A percentile compares a stretch with the other conserved stretches of the same genome.
Conservation (phyloP, 2,329 filamentous ascomycete species). For the Fusarium pseudocircinatum region DNA sequence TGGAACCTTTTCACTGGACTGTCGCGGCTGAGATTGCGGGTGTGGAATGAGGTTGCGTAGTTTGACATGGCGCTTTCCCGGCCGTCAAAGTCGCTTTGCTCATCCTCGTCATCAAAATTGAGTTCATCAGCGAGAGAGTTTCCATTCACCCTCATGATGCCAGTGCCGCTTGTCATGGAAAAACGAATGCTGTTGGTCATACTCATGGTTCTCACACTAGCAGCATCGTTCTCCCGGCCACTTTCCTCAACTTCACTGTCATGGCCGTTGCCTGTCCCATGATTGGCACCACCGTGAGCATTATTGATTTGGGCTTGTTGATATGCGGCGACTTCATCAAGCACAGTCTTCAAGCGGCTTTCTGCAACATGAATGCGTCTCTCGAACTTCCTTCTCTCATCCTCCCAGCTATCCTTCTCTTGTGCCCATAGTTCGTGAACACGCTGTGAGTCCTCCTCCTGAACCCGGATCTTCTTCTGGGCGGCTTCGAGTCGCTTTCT, state of each 20-base stretch:
- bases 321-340: conserved; percentile 84
- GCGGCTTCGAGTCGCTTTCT: conserved; percentile 79
- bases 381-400: conserved; percentile 83
- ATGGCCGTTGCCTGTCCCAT: conserved; percentile 46
- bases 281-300: conserved; percentile 43
- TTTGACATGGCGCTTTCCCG: conserved; percentile 69
- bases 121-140: conserved; percentile 91
- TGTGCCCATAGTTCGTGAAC: conserved; percentile 83
- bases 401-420: conserved; percentile 86
- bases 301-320: conserved; percentile 64
- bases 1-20: conserved; percentile 61
- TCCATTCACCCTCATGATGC: conserved; percentile 67
- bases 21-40: conserved; percentile 66
- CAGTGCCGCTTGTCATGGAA: conserved; percentile 71
- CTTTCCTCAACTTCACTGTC: conserved; percentile 71
- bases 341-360: conserved; percentile 80
- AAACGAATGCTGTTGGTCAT: conserved; percentile 77
- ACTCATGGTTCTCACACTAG: conserved; percentile 77
- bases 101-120: conserved; percentile 83
- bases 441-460: conserved; percentile 84
- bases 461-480: conserved; percentile 79
- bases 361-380: conserved; percentile 91
- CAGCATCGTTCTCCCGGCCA: conserved; percentile 73
- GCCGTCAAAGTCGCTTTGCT: conserved; percentile 76
- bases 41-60: conserved; percentile 55